A percentile compares a stretch with the other conserved stretches of the same genome.
Conservation (phyloP, 2,329 filamentous ascomycete genomes). For the Fusarium redolens region DNA sequence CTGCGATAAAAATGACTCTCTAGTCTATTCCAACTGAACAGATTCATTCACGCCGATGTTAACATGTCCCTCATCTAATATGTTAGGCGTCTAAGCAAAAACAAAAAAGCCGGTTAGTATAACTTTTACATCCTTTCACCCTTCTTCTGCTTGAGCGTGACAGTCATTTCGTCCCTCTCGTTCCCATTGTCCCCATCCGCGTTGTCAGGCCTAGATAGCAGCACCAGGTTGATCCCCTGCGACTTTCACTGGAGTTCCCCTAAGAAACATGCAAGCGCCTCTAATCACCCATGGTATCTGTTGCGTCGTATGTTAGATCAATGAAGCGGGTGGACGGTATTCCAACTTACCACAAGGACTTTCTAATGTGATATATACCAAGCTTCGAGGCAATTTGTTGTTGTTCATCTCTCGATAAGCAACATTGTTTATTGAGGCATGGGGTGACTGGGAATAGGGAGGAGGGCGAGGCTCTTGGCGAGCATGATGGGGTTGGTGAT, state of each 20-base stretch:
- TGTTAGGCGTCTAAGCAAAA: neutral
- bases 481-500: neutral
- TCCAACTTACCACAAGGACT: neutral
- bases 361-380: too few relatives aligned
- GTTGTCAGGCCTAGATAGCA: too few relatives aligned
- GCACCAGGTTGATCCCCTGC: too few relatives aligned
- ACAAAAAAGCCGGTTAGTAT: neutral
- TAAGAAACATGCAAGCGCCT: too few relatives aligned
- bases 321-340: neutral
- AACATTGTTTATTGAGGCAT: neutral
- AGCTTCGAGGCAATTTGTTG: neutral
- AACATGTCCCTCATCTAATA: neutral
- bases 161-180: neutral
- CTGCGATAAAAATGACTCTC: neutral
- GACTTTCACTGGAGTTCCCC: too few relatives aligned
- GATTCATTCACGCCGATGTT: neutral
- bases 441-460: neutral
- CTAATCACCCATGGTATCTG: too few relatives aligned
- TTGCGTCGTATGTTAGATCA: neutral
- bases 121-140: neutral
- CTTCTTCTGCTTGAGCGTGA: neutral
- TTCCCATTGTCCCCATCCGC: too few relatives aligned
- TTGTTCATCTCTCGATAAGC: neutral
- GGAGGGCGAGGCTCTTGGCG: neutral
- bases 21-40: neutral